phyloP scores from a whole-genome alignment of 2,329 filamentous ascomycete genomes.

The Alternaria sp. region DNA sequence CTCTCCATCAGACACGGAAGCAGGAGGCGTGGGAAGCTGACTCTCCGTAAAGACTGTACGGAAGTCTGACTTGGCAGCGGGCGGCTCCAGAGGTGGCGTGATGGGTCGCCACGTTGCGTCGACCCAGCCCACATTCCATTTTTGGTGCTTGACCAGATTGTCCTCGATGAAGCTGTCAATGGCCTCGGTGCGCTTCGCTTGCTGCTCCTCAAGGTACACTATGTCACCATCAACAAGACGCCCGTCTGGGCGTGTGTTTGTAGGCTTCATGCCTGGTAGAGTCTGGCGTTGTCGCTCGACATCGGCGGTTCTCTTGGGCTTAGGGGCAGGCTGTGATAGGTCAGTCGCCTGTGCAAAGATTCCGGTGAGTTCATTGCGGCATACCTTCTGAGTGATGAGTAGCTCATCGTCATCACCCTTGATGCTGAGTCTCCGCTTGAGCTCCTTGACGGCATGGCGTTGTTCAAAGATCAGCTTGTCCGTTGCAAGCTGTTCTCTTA shows the following conservation, averaged over 20 bases:
- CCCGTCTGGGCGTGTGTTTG: constrained; percentile 68
- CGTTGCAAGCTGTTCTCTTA: constrained; percentile 76
- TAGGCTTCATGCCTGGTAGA: constrained; percentile 64
- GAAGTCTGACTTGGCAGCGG: constrained; percentile 49
- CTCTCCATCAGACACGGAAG: constrained; percentile 56
- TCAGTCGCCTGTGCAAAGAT: constrained; percentile 36
- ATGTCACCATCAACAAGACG: constrained; percentile 79
- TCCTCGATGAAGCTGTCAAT: constrained; percentile 83
- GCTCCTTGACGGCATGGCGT: constrained; percentile 80
- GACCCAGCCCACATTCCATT: constrained; percentile 90
- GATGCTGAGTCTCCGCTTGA: constrained; percentile 87
- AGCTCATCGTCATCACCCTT: constrained; percentile 90
- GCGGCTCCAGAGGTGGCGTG: constrained; percentile 73
- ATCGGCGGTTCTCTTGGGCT: constrained; percentile 66
- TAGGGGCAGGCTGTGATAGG: constrained; percentile 45
- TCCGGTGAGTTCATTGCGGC: constrained; percentile 33
- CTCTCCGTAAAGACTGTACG: constrained; percentile 51
- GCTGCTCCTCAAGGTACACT: constrained; percentile 75
- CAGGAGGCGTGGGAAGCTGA: constrained; percentile 58
- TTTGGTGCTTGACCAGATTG: constrained; percentile 85
- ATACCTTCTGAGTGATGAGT: constrained; percentile 86
- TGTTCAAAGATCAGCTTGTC: constrained; percentile 85
- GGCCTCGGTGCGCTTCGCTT: constrained; percentile 81
- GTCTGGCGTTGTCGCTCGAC: constrained; percentile 69
- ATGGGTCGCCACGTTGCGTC: constrained; percentile 88